phyloP scores from a whole-genome alignment of 495 filamentous ascomycete genomes.

The Aspergillus conjunctus region DNA sequence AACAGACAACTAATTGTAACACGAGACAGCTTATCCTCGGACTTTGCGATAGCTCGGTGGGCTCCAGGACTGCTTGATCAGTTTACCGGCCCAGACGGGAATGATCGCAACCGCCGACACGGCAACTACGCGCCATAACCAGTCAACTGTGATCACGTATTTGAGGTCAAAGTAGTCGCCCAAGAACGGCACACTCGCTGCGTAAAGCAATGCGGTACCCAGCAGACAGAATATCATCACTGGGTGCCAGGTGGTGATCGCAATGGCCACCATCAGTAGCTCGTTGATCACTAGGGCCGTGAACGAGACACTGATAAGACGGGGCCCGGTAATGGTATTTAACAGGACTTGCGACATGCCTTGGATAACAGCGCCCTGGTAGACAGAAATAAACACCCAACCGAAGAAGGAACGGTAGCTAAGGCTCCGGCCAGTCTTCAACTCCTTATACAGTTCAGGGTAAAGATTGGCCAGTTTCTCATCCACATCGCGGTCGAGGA shows the following conservation, averaged over 20 bases:
- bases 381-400: conserved; percentile 94
- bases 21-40: conserved; percentile 54
- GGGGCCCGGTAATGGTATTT: conserved; percentile 62
- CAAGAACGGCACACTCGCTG: conserved; percentile 83
- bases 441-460: conserved; percentile 95
- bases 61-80: conserved; percentile 78
- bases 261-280: conserved; percentile 92
- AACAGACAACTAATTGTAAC: conserved; percentile 6
- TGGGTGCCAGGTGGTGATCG: conserved; percentile 96
- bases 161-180: conserved; percentile 86
- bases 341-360: conserved; percentile 86
- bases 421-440: conserved; percentile 80
- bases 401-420: conserved; percentile 94
- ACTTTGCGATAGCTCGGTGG: conserved; percentile 98
- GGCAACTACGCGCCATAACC: conserved; percentile 83
- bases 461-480: conserved; percentile 91
- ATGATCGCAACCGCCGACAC: conserved; percentile 77
- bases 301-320: conserved; percentile 89
- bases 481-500: conserved; percentile 93
- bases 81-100: conserved; percentile 84
- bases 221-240: conserved; percentile 85
- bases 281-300: conserved; percentile 94
- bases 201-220: conserved; percentile 77
- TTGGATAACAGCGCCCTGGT: conserved; percentile 94
- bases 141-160: conserved; percentile 77